Evolutionary conservation across 1,284 basidiomycete species (phyloP), one percentile per base, ranked within the genome.

Genomic region (Cryptococcus hybrid): DNA sequence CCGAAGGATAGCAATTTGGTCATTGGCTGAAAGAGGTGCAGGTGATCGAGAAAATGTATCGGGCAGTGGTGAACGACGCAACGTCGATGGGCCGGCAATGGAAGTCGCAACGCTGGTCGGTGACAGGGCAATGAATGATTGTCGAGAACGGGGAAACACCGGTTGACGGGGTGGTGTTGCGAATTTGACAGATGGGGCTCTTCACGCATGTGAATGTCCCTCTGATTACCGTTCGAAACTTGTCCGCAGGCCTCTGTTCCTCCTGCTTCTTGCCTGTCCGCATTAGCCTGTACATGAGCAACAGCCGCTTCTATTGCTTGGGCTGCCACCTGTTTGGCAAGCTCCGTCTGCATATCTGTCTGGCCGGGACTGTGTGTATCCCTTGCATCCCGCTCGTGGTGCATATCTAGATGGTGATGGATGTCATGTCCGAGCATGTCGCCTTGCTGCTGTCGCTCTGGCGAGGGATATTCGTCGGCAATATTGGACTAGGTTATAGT

Each of bases 1-100:
- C 37, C 74, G 63, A 38, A 76, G 57, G 2, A 75, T 61, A 8
- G 59, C 59, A 18, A 76, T 64, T 56, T 76, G 74, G 48, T 70
- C 65, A 24, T 62, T 53, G 2, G 52, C 52, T 12, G 56, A 42
- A 35, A 59, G 30, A 18, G 24, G n/a, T 18, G 13, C 7, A 44
- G 7, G 43, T 15, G 43, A n/a, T n/a, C 43, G n/a, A 11, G n/a
- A 18, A n/a, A 18, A 13, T 11, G 43, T 7, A 18, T 18, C 13
- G n/a, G 9, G 7, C 43, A 44, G n/a, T 7, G 43, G 43, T 8
- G 7, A 13, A 13, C 43, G n/a, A n/a, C 13, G n/a, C 2, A 44
- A 7, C 43, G 43, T 18, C 13, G 43, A 44, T 15, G 43, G 43
- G 7, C 43, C 43, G 6, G 38, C 30, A 13, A 9, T 35, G n/a